Conservation (phyloP, 2,329 filamentous ascomycete genomes). For the Cladosporium sp. region DNA sequence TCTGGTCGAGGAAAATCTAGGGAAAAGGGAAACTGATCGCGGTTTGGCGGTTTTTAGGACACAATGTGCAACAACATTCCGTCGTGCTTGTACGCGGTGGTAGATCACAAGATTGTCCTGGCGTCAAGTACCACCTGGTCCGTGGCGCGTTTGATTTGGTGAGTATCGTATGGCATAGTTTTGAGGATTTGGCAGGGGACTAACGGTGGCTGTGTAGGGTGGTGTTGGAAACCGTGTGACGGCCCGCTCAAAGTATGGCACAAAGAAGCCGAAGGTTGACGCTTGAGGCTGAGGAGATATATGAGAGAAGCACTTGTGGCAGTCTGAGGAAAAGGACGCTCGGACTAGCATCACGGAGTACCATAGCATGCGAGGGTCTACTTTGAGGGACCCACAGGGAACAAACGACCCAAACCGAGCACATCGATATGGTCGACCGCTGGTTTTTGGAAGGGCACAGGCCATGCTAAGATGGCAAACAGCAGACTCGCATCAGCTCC, state of each 20-base stretch:
- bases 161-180: slow-evolving; percentile 37
- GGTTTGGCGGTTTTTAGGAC: slow-evolving; percentile 55
- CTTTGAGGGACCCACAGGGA: background rate
- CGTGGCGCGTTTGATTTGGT: slow-evolving; percentile 91
- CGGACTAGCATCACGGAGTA: background rate
- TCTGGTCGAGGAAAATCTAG: background rate
- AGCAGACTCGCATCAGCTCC: background rate
- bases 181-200: background rate
- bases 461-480: background rate
- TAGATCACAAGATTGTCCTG: slow-evolving; percentile 92
- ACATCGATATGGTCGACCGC: too few relatives aligned
- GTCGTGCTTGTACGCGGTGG: slow-evolving; percentile 95
- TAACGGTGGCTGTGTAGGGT: slow-evolving; percentile 54
- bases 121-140: slow-evolving; percentile 93
- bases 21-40: background rate
- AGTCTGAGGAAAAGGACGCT: background rate
- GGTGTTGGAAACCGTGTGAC: slow-evolving; percentile 82
- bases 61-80: slow-evolving; percentile 98
- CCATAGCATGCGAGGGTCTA: background rate
- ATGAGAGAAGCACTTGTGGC: background rate
- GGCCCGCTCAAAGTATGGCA: slow-evolving; percentile 92
- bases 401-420: too few relatives aligned
- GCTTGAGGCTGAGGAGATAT: background rate
- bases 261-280: slow-evolving; percentile 94
- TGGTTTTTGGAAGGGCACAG: too few relatives aligned